Evolutionary conservation across 495 filamentous ascomycete species (phyloP), one percentile per base, ranked within the genome.

Genomic region (Emericellopsis terricola): DNA sequence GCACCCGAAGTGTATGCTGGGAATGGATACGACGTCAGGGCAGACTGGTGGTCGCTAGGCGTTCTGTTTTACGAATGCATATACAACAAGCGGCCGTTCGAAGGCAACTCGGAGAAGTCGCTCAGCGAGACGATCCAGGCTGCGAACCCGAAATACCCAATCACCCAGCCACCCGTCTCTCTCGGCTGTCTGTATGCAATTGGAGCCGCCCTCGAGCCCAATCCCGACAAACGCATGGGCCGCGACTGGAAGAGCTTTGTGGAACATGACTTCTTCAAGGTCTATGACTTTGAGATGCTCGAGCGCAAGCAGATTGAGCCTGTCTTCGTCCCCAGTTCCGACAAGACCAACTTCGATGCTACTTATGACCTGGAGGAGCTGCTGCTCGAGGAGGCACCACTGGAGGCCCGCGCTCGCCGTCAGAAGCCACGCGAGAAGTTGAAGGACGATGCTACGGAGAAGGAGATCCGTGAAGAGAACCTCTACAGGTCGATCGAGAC

Each of bases 21-120:
- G 16, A 68, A 66, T 26, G 89, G 87, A 7, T 97, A 97, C 46
- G 68, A 71, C 35, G 70, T 67, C 15, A 81, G 89, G 45, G 85
- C 91, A 9, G 89, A 97, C 55, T 97, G 89, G 89, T 97, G 89
- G 89, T 94, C 87, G 10, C 51, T 97, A 16, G 89, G 89, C 20
- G 89, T 97, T 29, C 72, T 87, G 2, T 94, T 96, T 52, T 97
- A 94, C 55, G 89, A 97, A 56, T 94, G 89, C 65, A 93, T 97
- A 31, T 97, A 94, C 58, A 94, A 89, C 56, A 96, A 91, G 89
- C 71, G 89, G 46, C 89, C 89, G 8, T 97, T 96, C 41, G 78
- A 89, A 45, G 84, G 81, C 17, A 81, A 78, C 43, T 82, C 73
- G 23, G 82, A 92, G 43, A 74, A 85, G 18, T 67, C 68, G 4